A percentile compares a stretch with the other conserved stretches of the same genome.
These are phyloP conservation scores for Carpinus fangiana DNA, from an alignment of 306 rosid genomes.

Conservation along the genomic window DNA sequence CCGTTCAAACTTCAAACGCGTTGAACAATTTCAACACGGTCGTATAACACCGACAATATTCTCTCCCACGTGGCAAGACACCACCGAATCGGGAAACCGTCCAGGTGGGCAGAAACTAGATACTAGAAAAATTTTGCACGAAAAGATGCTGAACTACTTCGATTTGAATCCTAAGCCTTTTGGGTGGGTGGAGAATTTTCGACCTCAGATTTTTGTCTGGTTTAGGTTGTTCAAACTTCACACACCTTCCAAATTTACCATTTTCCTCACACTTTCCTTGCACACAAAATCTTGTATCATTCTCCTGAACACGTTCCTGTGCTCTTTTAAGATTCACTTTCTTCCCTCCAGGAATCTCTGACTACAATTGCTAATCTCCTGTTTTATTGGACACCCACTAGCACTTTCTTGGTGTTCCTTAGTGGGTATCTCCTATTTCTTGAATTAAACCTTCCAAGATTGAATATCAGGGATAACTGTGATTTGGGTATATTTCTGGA, in stretches of 20 bases:
- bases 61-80: constrained; percentile 42
- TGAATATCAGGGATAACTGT: not conserved
- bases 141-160: constrained; percentile 16
- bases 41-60: not conserved
- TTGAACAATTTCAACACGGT: not conserved
- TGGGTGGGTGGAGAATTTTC: constrained; percentile 37
- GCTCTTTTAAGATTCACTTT: constrained; percentile 15
- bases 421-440: constrained; percentile 22
- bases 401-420: constrained; percentile 22
- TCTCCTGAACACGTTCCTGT: constrained; percentile 12
- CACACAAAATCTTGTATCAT: constrained; percentile 24
- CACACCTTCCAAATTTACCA: constrained; percentile 41
- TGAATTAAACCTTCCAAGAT: not conserved
- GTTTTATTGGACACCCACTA: constrained; percentile 40
- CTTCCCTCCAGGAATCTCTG: constrained; percentile 47
- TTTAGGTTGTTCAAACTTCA: constrained; percentile 30
- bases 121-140: not conserved
- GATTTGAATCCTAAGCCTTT: constrained; percentile 33
- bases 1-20: not conserved
- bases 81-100: constrained; percentile 32
- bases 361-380: constrained; percentile 32
- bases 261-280: constrained; percentile 30
- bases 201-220: constrained; percentile 65
- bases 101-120: constrained; percentile 17
- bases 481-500: constrained; percentile 23